Evolutionary conservation across 805 yeast genomes (phyloP), one percentile per base, ranked within the genome.

Genomic region (Ogataea angusta): DNA sequence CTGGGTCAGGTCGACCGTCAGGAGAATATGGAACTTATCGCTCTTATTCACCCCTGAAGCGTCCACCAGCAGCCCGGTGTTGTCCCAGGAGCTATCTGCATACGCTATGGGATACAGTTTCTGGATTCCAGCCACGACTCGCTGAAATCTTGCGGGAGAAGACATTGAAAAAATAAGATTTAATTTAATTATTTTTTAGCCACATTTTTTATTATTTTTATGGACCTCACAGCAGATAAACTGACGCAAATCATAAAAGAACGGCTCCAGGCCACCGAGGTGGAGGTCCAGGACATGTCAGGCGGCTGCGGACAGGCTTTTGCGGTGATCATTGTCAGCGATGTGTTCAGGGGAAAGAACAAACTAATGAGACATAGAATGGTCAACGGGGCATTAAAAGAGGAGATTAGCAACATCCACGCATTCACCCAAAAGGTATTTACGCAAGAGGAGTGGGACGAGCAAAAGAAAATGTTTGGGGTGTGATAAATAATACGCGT

Each of bases 301-400:
- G 95, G 95, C 12, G 99, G 99, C 1, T 93, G 99, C 65, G 99
- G 99, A 5, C 96, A 91, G 62, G 96, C 98, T 2, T 91, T 90
- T 63, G 96, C 95, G 27, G 96, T 89, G 24, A 75, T 86, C 6
- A 90, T 95, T 19, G 96, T 93, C 8, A 67, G 70, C 64, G 72
- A 78, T 32, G 57, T 69, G 16, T 93, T 95, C 62, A 62, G 71
- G 45, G 93, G 93, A 17, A 87, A 88, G 66, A 88, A 87, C 65
- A 85, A 85, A 60, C 69, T 93, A 36, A 76, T 80, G 69, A 76
- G 99, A 57, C 95, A 91, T 54, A 71, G 98, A 50, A 55, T 89
- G 51, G 96, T 95, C 34, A 93, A 93, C 62, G 68, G 60, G 23
- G 80, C 85, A 1, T 70, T 93, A 47, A 82, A 82, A 53, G 87